Conservation (phyloP, 2,329 filamentous ascomycete species). For the Fusarium hainanense region DNA sequence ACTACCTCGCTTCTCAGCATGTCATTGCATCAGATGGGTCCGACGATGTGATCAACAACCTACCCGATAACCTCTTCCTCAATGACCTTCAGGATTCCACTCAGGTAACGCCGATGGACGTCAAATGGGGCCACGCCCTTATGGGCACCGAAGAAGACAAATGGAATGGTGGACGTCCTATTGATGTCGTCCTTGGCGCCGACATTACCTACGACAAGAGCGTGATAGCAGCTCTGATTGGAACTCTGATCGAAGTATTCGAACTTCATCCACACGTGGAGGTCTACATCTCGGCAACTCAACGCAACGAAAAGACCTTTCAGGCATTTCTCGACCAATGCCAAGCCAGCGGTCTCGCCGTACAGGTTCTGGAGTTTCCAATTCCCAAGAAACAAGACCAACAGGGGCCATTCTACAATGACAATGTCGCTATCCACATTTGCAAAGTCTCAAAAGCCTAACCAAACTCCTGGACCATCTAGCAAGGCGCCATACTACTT, state of each 20-base stretch:
- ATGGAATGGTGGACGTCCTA: slow-evolving; percentile 59
- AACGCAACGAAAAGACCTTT: slow-evolving; percentile 77
- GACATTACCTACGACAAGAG: slow-evolving; percentile 81
- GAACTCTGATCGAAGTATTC: slow-evolving; percentile 72
- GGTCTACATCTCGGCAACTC: slow-evolving; percentile 75
- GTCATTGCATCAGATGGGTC: slow-evolving; percentile 80
- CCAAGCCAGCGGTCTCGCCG: slow-evolving; percentile 57
- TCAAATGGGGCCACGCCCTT: slow-evolving; percentile 73
- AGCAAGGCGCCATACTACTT: slow-evolving; percentile 14
- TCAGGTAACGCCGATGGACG: slow-evolving; percentile 61
- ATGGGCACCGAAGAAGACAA: slow-evolving; percentile 66
- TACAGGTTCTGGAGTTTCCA: slow-evolving; percentile 58
- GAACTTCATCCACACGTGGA: slow-evolving; percentile 64
- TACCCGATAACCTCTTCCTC: slow-evolving; percentile 75
- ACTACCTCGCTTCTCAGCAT: slow-evolving; percentile 67
- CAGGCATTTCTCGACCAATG: slow-evolving; percentile 71
- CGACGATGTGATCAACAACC: slow-evolving; percentile 73
- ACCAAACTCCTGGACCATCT: slow-evolving; percentile 10
- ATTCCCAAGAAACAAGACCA: slow-evolving; percentile 57
- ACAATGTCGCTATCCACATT: slow-evolving; percentile 69
- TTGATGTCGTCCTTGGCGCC: slow-evolving; percentile 77
- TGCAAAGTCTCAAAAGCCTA: slow-evolving; percentile 47
- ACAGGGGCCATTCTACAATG: slow-evolving; percentile 72
- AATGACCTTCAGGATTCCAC: slow-evolving; percentile 69
- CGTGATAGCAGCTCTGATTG: slow-evolving; percentile 71